Evolutionary conservation across 768 basidiomycete genomes (phyloP).

Genomic region (Phanerochaete sordida): DNA sequence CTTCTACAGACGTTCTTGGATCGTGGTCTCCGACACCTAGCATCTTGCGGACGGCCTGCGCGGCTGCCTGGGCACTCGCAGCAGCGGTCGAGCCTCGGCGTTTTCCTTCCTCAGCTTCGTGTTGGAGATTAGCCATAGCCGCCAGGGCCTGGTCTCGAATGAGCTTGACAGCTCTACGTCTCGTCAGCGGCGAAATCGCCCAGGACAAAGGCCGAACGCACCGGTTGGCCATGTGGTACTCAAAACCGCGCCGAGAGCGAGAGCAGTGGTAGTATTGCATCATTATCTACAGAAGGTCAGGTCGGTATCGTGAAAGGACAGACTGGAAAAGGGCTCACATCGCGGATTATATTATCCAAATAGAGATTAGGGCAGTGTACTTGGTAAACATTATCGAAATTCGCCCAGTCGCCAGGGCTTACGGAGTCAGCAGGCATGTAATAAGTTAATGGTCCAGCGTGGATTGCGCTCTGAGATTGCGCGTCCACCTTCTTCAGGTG

Average conservation of each 20-base stretch:
- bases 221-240: slow-evolving; percentile 88
- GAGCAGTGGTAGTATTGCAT: slow-evolving; percentile 88
- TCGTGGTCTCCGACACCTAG: slow-evolving; percentile 46
- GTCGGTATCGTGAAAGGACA: not conserved
- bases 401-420: slow-evolving; percentile 67
- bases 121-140: slow-evolving; percentile 27
- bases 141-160: slow-evolving; percentile 78
- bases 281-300: slow-evolving; percentile 52
- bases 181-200: not conserved
- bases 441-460: slow-evolving; percentile 44
- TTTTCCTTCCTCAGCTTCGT: slow-evolving; percentile 26
- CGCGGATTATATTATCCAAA: slow-evolving; percentile 71
- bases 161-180: slow-evolving; percentile 72
- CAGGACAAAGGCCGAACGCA: slow-evolving; percentile 31
- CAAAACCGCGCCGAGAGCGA: slow-evolving; percentile 68
- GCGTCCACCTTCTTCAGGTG: slow-evolving; percentile 47
- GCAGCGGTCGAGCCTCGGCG: slow-evolving; percentile 14
- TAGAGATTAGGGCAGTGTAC: slow-evolving; percentile 83
- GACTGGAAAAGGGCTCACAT: slow-evolving; percentile 50
- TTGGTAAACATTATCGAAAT: slow-evolving; percentile 90
- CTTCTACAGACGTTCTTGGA: slow-evolving; percentile 37
- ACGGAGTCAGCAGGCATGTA: slow-evolving; percentile 67
- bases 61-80: slow-evolving; percentile 61
- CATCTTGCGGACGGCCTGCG: slow-evolving; percentile 62
- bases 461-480: slow-evolving; percentile 26